Base-by-base conservation (phyloP, 805 yeast species). In the Yarrowia divulgata region DNA sequence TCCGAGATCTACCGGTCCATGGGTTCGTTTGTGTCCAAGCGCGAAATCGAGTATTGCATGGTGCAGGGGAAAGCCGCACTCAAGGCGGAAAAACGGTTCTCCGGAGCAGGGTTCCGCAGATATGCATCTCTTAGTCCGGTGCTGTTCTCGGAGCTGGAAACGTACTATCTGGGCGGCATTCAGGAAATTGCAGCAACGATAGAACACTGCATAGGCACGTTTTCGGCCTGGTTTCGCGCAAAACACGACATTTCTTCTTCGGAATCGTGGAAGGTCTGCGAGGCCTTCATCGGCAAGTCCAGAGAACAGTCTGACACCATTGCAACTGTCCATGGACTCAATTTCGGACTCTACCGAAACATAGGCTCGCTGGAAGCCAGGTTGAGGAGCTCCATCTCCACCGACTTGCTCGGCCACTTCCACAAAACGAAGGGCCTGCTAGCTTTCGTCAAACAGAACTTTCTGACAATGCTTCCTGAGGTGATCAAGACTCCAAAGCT, bases 141-240 rank as follows among this genome's bases (percentile, higher is more conserved):
- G 9, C 73, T 84, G 19, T 78, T 78, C 39, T 81, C 79, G 19
- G 70, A 79, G 1, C 69, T 86, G 18, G 86, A 85, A 49, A 78
- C 77, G 34, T 87, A 87, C 70, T 84, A 77, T 67, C 78, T 82
- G 54, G 90, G 90, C 1, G 90, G 90, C 0, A 64, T 85, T 10
- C 78, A 80, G 39, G 88, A 86, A 55, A 81, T 85, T 68, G 75
- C 80, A 1, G 71, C 74, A 45, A 79, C 86, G 1, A 76, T 81
- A 0, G 71, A 75, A 14, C 73, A 71, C 19, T 87, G 90, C 70
- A 29, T 81, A 5, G 71, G 75, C 0, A 75, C 75, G 1, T 73
- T 86, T 23, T 71, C 79, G 8, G 18, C 55, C 0, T 86, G 88
- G 88, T 80, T 86, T 69, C 78, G 81, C 79, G 71, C 71, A 1